phyloP scores from a whole-genome alignment of 495 filamentous ascomycete species.

The Penicillium tannophilum region DNA sequence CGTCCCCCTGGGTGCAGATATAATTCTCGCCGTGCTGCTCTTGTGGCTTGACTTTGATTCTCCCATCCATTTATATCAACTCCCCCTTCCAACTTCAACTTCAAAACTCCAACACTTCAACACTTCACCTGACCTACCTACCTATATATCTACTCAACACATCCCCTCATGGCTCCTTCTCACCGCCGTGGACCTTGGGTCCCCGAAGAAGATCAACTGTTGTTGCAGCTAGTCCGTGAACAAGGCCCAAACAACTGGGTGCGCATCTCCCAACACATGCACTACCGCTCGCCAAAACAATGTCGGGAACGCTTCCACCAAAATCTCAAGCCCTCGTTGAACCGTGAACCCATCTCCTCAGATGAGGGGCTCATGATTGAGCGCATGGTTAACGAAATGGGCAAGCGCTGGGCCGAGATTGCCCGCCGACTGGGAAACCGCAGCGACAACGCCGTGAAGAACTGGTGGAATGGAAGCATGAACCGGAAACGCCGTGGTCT shows the following conservation, averaged over 20 bases:
- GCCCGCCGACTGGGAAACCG: conserved; percentile 81
- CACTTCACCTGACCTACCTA: conserved; percentile 2
- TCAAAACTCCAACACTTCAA: conserved; percentile 1
- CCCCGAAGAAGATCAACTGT: conserved; percentile 71
- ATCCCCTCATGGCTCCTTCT: conserved; percentile 44
- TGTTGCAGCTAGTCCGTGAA: conserved; percentile 71
- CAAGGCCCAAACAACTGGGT: conserved; percentile 93
- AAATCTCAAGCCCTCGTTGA: conserved; percentile 88
- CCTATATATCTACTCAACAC: not conserved
- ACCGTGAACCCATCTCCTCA: conserved; percentile 87
- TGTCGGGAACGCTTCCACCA: conserved; percentile 95
- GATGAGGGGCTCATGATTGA: conserved; percentile 88
- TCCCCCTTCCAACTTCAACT: conserved; percentile 8
- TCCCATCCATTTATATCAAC: conserved; percentile 2
- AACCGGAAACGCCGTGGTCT: conserved; percentile 65
- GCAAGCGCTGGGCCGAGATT: conserved; percentile 95
- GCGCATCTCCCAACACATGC: conserved; percentile 74
- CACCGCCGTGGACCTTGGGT: conserved; percentile 91
- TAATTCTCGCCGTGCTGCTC: conserved; percentile 30
- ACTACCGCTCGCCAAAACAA: conserved; percentile 86
- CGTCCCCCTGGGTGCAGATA: conserved; percentile 43
- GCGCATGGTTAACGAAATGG: conserved; percentile 75
- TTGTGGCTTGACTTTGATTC: conserved; percentile 14
- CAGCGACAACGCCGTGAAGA: conserved; percentile 98
- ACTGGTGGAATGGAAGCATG: conserved; percentile 98